These are phyloP conservation scores for Pythium scleroteichum DNA, from an alignment of 352 stramenopile genomes.

Conservation along the genomic window DNA sequence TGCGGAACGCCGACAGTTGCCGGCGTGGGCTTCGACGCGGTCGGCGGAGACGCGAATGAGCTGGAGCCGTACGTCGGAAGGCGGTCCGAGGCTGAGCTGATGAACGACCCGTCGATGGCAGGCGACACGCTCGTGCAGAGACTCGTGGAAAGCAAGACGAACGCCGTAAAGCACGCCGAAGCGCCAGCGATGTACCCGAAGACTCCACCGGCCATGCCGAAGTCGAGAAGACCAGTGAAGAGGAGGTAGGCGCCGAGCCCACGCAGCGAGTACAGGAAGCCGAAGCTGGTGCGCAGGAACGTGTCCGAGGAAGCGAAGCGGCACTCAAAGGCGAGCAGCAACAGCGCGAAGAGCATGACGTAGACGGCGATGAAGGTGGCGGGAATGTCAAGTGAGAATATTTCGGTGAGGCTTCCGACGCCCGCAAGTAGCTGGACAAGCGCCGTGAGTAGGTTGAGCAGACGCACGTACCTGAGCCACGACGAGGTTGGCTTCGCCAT, in stretches of 20 bases:
- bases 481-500: neutral
- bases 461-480: slow-evolving; percentile 28
- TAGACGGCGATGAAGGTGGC: slow-evolving; percentile 39
- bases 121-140: slow-evolving; percentile 2
- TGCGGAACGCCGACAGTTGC: neutral
- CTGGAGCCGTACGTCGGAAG: slow-evolving; percentile 28
- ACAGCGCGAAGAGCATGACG: slow-evolving; percentile 35
- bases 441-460: slow-evolving; percentile 34
- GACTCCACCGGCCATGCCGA: slow-evolving; percentile 35
- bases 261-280: slow-evolving; percentile 40
- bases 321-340: slow-evolving; percentile 39
- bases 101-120: slow-evolving; percentile 3
- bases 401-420: slow-evolving; percentile 32
- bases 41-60: slow-evolving; percentile 8
- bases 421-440: slow-evolving; percentile 32
- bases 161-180: slow-evolving; percentile 26
- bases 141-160: slow-evolving; percentile 25
- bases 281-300: slow-evolving; percentile 37
- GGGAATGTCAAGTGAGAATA: slow-evolving; percentile 34
- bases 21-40: slow-evolving; percentile 3
- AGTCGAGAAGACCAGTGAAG: slow-evolving; percentile 39
- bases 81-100: slow-evolving; percentile 9
- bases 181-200: slow-evolving; percentile 29
- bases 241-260: slow-evolving; percentile 34
- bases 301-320: slow-evolving; percentile 29